Base-by-base conservation (phyloP, 2,329 filamentous ascomycete genomes). In the Microsporum audouinii region DNA sequence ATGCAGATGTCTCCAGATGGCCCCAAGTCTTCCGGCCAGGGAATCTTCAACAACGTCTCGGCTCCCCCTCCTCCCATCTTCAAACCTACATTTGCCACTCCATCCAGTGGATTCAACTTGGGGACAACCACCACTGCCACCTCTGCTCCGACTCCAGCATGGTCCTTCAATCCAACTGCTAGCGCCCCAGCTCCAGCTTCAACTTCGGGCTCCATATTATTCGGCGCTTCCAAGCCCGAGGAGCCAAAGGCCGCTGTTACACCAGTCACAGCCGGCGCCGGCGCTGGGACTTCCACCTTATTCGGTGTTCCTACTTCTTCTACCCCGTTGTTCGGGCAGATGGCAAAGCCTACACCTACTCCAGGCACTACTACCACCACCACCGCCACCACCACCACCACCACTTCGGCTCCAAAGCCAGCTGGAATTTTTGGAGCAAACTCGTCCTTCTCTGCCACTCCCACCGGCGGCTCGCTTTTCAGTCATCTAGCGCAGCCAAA, bases 1-100 rank as follows among this genome's bases (percentile, higher is more conserved):
- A 73, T 73, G 71, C 71, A 72, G 56, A 72, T 68, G 17, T 72
- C 71, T 3, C 71, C 71, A 3, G 70, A 72, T 38, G 65, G 66
- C 2, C 61, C 62, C 36, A 63, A 55, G 34, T 61, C 62, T 49
- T 43, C 58, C 14, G 61, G 59, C 27, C 60, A 64, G 29, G 65
- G 62, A 27, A 62, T 68, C 1, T 71, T 71, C 38, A 67, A 23
- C 17, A 23, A 67, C 41, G 62, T 64, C 17, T 65, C 64, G 12
- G 62, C 62, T 34, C 57, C 63, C 6, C 49, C 63, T 8, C 64
- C 64, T 39, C 61, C 65, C 38, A 60, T 62, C 27, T 71, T 71
- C 55, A 66, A 65, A 60, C 55, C 65, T 8, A 60, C 63, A 4
- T 45, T 61, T 36, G 58, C 62, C 1, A 49, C 29, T 8, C n/a